Evolutionary conservation across 306 rosid species (phyloP), one percentile per base, ranked within the genome.

Genomic region (Vicia faba): DNA sequence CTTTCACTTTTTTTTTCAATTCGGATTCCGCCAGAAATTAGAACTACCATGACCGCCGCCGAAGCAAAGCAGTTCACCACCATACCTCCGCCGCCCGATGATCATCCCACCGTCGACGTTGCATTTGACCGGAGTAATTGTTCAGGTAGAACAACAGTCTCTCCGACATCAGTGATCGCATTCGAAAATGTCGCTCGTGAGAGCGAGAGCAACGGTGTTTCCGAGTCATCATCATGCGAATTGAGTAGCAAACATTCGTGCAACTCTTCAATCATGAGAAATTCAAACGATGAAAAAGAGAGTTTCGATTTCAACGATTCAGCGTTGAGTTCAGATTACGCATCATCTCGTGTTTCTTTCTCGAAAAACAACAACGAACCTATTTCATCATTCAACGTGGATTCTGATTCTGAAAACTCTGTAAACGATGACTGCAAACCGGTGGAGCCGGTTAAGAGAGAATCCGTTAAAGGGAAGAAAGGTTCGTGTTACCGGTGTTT

Each of bases 401-500:
- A 81, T 59, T 71, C 86, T 1, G 96, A 86, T 51, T 15, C 11
- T 8, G 54, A 15, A 26, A 82, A 81, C 40, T 15, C 11, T 8
- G 54, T 15, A 26, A 82, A 81, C 45, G 89, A 78, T 61, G 88
- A 84, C 14, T 65, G 56, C 20, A 77, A 78, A 61, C 70, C 31
- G 50, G 86, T 84, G 11, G 84, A 79, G 67, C 80, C 74, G 18
- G 83, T 69, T 28, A 85, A 74, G 75, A 76, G 70, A 58, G 88
- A 79, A 66, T 75, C 89, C 6, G 26, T 11, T 51, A 80, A 85
- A 64, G 92, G 90, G 71, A 88, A 84, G 89, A 93, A 80, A 78
- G 95, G 89, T 4, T 80, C 88, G 0, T 95, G 99, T 39, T 95
- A 95, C 66, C 76, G 95, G 29, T 95, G 99, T 69, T 75, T 84